Evolutionary conservation across 805 yeast species (phyloP), one percentile per base, ranked within the genome.

Genomic region (Phaffomyces thermotolerans): DNA sequence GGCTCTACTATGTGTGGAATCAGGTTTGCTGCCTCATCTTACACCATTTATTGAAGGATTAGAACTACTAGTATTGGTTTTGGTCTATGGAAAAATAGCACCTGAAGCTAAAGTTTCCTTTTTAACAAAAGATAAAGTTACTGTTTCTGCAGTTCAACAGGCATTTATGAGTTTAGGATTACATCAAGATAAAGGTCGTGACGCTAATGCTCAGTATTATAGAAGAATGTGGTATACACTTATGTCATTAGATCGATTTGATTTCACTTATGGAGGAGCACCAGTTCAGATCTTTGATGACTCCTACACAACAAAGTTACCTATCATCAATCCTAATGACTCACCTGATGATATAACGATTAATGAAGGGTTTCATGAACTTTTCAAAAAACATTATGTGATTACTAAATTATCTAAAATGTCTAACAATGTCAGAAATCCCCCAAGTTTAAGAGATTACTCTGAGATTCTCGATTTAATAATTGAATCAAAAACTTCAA

Each of bases 151-250:
- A 6, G 18, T 44, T 15, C 13, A 31, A 13, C 30, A 30, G 3
- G 30, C 17, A 5, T 23, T 37, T 17, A 15, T 37, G 5, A 30
- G n/a, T 7, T n/a, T 15, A 10, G 35, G 29, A 5, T 10, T 44
- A 6, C 34, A 34, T 13, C 23, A 22, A 6, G 47, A 44, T 23
- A 15, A 31, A 4, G 31, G 23, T 6, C 34, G 22, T n/a, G 36
- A 34, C 7, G 4, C 24, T 12, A n/a, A 20, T 8, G 18, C 34
- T n/a, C 34, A 40, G 18, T 12, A 20, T n/a, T 15, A 9, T 10
- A 40, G 47, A 44, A 40, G 47, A 18, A 5, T 44, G 6, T 44
- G 47, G 47, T 37, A 44, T 29, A 13, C 37, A 3, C 5, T 37
- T 2, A 6, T 44, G 29, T 38, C 40, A 15, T 10, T 24, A 23